Base-by-base conservation (phyloP, 139 green algal species). In the Picochlorum sp. region DNA sequence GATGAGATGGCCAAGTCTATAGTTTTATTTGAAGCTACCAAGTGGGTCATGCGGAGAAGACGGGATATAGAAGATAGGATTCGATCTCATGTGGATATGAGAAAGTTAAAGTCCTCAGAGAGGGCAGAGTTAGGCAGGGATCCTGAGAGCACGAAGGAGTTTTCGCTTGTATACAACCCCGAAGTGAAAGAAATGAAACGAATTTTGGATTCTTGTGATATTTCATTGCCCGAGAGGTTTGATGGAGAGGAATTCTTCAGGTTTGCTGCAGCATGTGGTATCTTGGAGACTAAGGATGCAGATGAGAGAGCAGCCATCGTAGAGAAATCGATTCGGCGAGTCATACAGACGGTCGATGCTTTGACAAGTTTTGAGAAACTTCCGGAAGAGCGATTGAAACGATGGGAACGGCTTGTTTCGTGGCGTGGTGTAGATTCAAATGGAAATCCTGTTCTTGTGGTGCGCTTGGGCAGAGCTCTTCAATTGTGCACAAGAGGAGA, bases 161-260 rank as follows among this genome's bases (percentile, higher is more conserved):
- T 62, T 49, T 75, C 73, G 21, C 24, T 20, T 24, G 62, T 73
- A 26, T 72, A 62, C 37, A 8, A 21, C 2, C 32, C 46, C 14
- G 77, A 82, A 59, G 56, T 79, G 20, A 57, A 21, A 38, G 77
- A 83, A 65, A 78, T 83, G 69, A 51, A 47, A 61, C 67, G 76
- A 49, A 73, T 78, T 58, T 73, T 83, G 44, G 41, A 58, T 28
- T 64, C 59, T 41, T 68, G 56, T 37, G 58, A 56, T 3, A 65
- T 74, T 20, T 21, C 54, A 49, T 66, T 82, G 21, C 47, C 47
- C 9, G 26, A 59, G 11, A 69, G 69, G 34, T 82, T 76, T 51
- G 52, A 68, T 47, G 32, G 14, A 41, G 65, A 76, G 13, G 77
- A 83, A 69, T 69, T 83, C 32, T 15, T 83, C 49, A 69, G 77